A percentile compares a stretch with the other conserved stretches of the same genome.
Evolutionary conservation across 2,329 filamentous ascomycete genomes (phyloP).

Genomic region (Fusarium sp.): DNA sequence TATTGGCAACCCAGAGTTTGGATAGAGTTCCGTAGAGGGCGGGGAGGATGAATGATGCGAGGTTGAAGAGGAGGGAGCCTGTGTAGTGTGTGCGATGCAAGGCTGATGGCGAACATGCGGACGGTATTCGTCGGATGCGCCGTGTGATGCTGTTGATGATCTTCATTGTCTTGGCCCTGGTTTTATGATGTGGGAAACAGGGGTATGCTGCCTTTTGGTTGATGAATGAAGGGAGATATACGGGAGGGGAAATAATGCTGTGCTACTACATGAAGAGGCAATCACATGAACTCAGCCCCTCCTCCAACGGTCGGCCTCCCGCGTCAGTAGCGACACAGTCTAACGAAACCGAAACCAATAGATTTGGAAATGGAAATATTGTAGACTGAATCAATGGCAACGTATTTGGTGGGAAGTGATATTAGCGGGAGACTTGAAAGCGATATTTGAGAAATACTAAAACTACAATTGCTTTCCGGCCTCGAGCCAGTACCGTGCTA

Average conservation of each 20-base stretch:
- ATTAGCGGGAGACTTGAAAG: too few species aligned
- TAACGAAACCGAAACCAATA: too few species aligned
- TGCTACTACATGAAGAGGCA: neutral
- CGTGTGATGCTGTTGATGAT: neutral
- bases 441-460: too few species aligned
- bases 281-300: neutral
- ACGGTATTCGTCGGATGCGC: constrained; percentile 1
- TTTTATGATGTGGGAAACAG: neutral
- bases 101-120: constrained; percentile 2
- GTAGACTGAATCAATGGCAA: too few species aligned
- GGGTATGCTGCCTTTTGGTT: accelerated
- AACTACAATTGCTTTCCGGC: too few species aligned
- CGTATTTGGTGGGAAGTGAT: too few species aligned
- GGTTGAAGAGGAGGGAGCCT: constrained; percentile 73
- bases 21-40: constrained; percentile 76
- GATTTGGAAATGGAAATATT: too few species aligned
- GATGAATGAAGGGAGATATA: accelerated
- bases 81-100: constrained; percentile 57
- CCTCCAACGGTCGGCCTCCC: constrained; percentile 25
- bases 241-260: neutral
- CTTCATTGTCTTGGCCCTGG: neutral
- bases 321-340: neutral
- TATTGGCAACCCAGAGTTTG: constrained; percentile 78
- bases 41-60: constrained; percentile 72
- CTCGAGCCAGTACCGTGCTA: too few species aligned